A percentile compares a stretch with the other conserved stretches of the same genome.
These are phyloP conservation scores for Zygosaccharomyces lentus DNA, from an alignment of 805 yeast genomes.

Conservation along the genomic window DNA sequence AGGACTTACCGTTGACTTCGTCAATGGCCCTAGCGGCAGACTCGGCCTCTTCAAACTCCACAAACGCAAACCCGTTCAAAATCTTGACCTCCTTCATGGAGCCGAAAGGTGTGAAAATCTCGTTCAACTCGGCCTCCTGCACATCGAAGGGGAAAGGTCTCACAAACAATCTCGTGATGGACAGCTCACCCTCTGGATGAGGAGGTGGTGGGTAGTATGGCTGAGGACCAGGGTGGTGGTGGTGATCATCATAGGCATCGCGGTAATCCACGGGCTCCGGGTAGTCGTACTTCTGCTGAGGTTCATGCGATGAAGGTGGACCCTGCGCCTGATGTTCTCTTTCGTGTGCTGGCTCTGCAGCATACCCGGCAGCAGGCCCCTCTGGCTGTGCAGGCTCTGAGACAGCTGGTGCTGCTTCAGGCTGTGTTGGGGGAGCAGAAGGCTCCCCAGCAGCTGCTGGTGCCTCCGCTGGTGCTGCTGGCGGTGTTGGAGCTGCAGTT, in stretches of 20 bases:
- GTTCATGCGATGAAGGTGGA: slow-evolving; percentile 5
- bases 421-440: neutral
- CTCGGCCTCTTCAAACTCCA: slow-evolving; percentile 74
- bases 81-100: slow-evolving; percentile 63
- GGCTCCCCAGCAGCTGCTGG: neutral
- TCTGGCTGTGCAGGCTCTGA: slow-evolving; percentile 15
- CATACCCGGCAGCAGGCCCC: slow-evolving; percentile 10
- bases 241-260: slow-evolving; percentile 12
- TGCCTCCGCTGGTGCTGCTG: neutral
- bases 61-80: slow-evolving; percentile 83
- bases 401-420: slow-evolving; percentile 12
- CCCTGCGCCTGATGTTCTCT: slow-evolving; percentile 3
- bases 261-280: slow-evolving; percentile 12
- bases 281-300: slow-evolving; percentile 21
- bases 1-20: slow-evolving; percentile 65
- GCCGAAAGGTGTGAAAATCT: slow-evolving; percentile 62
- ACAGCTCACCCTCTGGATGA: slow-evolving; percentile 36
- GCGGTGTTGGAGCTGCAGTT: neutral
- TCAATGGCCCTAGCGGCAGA: slow-evolving; percentile 72
- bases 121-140: slow-evolving; percentile 58
- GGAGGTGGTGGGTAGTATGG: slow-evolving; percentile 25
- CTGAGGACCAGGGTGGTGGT: slow-evolving; percentile 21
- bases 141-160: slow-evolving; percentile 60
- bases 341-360: slow-evolving; percentile 13
- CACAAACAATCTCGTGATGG: slow-evolving; percentile 48